These are phyloP conservation scores for Onygenales sp. DNA, from an alignment of 2,329 filamentous ascomycete species.

Conservation along the genomic window DNA sequence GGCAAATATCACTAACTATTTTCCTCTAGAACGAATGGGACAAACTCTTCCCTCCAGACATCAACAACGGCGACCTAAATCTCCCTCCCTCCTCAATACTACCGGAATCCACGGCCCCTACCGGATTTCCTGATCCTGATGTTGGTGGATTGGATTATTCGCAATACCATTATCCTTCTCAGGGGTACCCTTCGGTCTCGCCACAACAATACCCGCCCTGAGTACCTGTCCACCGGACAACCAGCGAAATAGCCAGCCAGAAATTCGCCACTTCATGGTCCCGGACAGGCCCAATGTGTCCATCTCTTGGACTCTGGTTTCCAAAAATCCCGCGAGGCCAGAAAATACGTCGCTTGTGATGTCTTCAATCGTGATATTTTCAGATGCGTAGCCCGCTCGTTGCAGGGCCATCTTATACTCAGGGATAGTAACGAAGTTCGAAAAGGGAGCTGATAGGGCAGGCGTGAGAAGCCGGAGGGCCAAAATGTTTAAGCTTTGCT, in stretches of 20 bases:
- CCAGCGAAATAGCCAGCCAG: conserved; percentile 12
- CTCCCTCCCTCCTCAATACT: conserved; percentile 28
- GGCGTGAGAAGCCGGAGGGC: conserved; percentile 36
- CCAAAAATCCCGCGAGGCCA: conserved; percentile 39
- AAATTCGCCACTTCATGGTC: conserved; percentile 10
- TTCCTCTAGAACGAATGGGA: conserved; percentile 24
- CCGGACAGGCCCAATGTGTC: conserved; percentile 24
- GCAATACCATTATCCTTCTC: neutral
- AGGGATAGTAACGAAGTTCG: conserved; percentile 39
- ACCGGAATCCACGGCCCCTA: neutral
- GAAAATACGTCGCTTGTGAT: conserved; percentile 46
- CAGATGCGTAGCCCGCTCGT: conserved; percentile 38
- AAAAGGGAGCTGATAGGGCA: conserved; percentile 40
- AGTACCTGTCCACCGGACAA: conserved; percentile 7
- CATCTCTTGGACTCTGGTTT: conserved; percentile 25
- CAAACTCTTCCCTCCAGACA: conserved; percentile 26
- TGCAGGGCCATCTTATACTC: conserved; percentile 39
- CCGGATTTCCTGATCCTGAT: neutral
- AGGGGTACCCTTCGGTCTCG: conserved; percentile 2
- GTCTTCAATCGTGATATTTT: conserved; percentile 38
- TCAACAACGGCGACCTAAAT: conserved; percentile 45
- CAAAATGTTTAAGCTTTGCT: conserved; percentile 19
- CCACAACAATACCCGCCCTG: conserved; percentile 11
- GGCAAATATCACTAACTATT: neutral
- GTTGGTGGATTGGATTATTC: neutral